Base-by-base conservation (phyloP, 2,329 filamentous ascomycete genomes). In the Ceratocystis harringtonii region DNA sequence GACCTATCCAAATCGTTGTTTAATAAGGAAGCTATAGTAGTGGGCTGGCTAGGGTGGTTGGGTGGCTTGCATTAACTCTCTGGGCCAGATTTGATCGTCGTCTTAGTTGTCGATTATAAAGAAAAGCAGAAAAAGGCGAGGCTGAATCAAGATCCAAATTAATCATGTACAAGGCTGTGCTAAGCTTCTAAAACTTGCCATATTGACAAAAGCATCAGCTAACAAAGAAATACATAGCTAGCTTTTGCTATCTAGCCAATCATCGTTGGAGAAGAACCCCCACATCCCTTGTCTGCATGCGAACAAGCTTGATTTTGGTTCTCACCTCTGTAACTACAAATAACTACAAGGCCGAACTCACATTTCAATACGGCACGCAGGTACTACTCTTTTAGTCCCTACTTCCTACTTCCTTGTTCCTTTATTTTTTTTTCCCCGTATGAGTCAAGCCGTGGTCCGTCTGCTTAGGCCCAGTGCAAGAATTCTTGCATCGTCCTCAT, bases 401-500 rank as follows among this genome's bases (percentile, higher is more conserved):
- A 17, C 28, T 58, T 30, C 8, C 17, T 32, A 17, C 28, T 58
- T 30, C 8, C 22, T 25, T 50, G 48, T 2, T 50, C 7, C 48
- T 10, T 25, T 25, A 10, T 19, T n/a, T 58, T 36, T 30, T 22
- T 57, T 30, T 17, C 12, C 22, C 57, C 64, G 32, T 65, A 65
- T 65, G 64, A 62, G 48, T 44, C 58, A 61, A 32, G 44, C 48
- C 64, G 66, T 45, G 30, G 15, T 30, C 30, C 41, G 19, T 30
- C 30, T 65, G 5, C 7, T 55, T 28, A 55, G 64, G 64, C 28
- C 52, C 36, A 65, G 55, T 17, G 58, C 57, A 62, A 65, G 61
- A 55, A 55, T 62, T 65, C 55, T 61, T 62, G 64, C 44, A 45
- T 65, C 64, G 44, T 55, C 45, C 25, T 30, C 61, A 22, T 5